phyloP scores from a whole-genome alignment of 1,284 basidiomycete species.

The Cutaneotrichosporon spelunceum region DNA sequence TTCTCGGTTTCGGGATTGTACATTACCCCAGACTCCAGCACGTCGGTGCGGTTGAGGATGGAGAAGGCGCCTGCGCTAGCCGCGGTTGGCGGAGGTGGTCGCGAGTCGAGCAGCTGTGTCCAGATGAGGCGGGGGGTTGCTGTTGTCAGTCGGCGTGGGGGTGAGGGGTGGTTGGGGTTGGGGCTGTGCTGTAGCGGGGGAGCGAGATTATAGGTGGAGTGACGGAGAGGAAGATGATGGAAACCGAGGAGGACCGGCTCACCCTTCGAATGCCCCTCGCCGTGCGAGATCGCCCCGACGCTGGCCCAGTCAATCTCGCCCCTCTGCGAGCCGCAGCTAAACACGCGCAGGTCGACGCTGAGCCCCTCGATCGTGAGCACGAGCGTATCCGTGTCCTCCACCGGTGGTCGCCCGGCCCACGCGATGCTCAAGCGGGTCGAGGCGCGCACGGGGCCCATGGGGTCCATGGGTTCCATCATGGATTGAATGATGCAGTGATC shows the following conservation, averaged over 20 bases:
- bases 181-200: too few species aligned
- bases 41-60: slow-evolving; percentile 33
- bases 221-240: too few species aligned
- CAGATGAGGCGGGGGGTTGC: slow-evolving; percentile 31
- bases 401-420: slow-evolving; percentile 30
- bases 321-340: slow-evolving; percentile 20
- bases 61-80: slow-evolving; percentile 34
- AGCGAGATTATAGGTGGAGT: too few species aligned
- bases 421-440: slow-evolving; percentile 39
- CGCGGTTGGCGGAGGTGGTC: slow-evolving; percentile 15
- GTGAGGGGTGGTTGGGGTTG: background rate
- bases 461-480: too few species aligned
- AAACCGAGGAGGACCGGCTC: background rate
- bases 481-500: too few species aligned
- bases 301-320: slow-evolving; percentile 35
- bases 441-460: slow-evolving; percentile 31
- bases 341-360: slow-evolving; percentile 38
- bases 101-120: slow-evolving; percentile 36
- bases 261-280: slow-evolving; percentile 25
- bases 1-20: slow-evolving; percentile 31
- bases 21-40: slow-evolving; percentile 38
- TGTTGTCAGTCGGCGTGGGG: background rate
- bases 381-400: slow-evolving; percentile 42
- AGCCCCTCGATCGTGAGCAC: slow-evolving; percentile 38
- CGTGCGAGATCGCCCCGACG: slow-evolving; percentile 23